Evolutionary conservation across 306 rosid species (phyloP).

Genomic region (Dalbergia oliveri): DNA sequence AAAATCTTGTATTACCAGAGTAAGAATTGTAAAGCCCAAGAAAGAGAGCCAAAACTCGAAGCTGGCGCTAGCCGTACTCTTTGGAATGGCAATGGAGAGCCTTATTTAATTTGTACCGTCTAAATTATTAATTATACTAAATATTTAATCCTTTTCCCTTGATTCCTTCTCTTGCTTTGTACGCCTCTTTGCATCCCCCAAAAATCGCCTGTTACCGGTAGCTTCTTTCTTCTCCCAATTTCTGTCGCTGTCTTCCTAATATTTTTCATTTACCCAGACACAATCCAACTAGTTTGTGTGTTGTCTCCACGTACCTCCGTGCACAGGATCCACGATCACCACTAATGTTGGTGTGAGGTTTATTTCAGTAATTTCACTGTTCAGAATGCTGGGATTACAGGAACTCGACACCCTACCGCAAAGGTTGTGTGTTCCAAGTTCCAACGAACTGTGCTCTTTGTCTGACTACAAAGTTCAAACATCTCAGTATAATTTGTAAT

Average conservation of each 20-base stretch:
- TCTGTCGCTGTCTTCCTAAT: slow-evolving; percentile 21
- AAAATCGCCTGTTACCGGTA: slow-evolving; percentile 54
- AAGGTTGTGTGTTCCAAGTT: slow-evolving; percentile 1
- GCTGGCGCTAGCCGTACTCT: slow-evolving; percentile 41
- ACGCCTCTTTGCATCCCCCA: slow-evolving; percentile 71
- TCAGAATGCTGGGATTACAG: not conserved
- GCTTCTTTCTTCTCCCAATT: not conserved
- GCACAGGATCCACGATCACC: slow-evolving; percentile 1
- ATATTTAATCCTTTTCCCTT: slow-evolving; percentile 12
- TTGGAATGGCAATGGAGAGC: too few species aligned
- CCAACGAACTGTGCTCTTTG: slow-evolving; percentile 11
- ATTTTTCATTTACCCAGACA: slow-evolving; percentile 13
- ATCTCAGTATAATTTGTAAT: not conserved
- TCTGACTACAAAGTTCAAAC: slow-evolving; percentile 36
- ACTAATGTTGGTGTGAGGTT: not conserved
- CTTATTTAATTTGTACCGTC: slow-evolving; percentile 36
- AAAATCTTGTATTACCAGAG: too few species aligned
- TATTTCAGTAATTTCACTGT: not conserved
- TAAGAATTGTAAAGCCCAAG: not conserved
- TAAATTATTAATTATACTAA: not conserved
- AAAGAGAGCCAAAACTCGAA: slow-evolving; percentile 28
- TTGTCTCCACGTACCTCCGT: slow-evolving; percentile 31
- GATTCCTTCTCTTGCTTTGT: slow-evolving; percentile 42
- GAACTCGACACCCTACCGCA: slow-evolving; percentile 2
- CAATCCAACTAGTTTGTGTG: slow-evolving; percentile 7